Evolutionary conservation across 768 basidiomycete species (phyloP).

Genomic region (Termitomyces sp.): DNA sequence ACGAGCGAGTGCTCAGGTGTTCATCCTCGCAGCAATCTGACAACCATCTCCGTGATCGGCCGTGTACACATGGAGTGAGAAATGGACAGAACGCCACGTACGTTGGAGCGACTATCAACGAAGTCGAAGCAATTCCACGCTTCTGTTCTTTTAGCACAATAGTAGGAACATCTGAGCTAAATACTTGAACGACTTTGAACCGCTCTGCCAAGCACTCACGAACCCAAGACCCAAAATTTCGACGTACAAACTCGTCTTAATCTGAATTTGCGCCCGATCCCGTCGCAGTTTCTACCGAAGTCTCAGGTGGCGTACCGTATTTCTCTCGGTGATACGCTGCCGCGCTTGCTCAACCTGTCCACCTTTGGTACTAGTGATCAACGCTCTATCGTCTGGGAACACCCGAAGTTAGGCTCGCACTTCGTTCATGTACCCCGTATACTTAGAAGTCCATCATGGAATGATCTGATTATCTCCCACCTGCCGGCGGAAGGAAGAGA

Average conservation of each 20-base stretch:
- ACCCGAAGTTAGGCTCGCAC: neutral
- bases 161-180: neutral
- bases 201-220: neutral
- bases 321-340: neutral
- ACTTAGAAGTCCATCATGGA: neutral
- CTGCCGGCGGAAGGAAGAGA: slow-evolving; percentile 1
- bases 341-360: neutral
- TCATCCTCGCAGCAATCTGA: neutral
- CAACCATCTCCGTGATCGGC: slow-evolving; percentile 3
- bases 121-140: neutral
- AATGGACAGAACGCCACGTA: neutral
- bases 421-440: neutral
- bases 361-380: neutral
- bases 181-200: neutral
- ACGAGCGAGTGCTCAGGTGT: neutral
- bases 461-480: neutral
- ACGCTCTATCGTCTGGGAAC: neutral
- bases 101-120: neutral
- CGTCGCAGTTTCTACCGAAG: neutral
- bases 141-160: neutral
- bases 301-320: neutral
- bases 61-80: neutral
- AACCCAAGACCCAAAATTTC: neutral
- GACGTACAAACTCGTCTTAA: neutral
- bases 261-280: slow-evolving; percentile 4